These are phyloP conservation scores for Fusarium anguioides DNA, from an alignment of 2,329 filamentous ascomycete species.

Conservation along the genomic window DNA sequence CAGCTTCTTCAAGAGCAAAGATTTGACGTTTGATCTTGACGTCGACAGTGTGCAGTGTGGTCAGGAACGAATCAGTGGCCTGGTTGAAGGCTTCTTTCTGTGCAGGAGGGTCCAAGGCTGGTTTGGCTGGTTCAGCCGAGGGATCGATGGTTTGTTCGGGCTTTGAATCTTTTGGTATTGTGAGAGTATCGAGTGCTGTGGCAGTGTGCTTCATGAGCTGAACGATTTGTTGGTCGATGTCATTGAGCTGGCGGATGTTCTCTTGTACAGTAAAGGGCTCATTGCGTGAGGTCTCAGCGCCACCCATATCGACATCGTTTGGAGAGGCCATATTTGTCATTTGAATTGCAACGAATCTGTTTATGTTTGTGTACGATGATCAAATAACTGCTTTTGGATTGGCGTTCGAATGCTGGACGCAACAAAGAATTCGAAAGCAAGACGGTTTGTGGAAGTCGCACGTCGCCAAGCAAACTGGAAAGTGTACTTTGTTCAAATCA, in stretches of 20 bases:
- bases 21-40: conserved; percentile 75
- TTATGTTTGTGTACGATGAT: not conserved
- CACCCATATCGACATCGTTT: conserved; percentile 48
- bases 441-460: not conserved
- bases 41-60: conserved; percentile 77
- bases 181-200: conserved; percentile 58
- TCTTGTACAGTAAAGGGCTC: conserved; percentile 77
- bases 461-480: not conserved
- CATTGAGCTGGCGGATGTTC: conserved; percentile 82
- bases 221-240: conserved; percentile 73
- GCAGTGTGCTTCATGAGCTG: conserved; percentile 58
- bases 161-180: conserved; percentile 44
- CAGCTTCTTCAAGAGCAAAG: conserved; percentile 83
- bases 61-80: conserved; percentile 75
- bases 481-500: too few relatives aligned
- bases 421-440: not conserved
- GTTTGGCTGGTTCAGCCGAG: conserved; percentile 32
- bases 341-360: not conserved
- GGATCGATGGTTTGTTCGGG: conserved; percentile 15
- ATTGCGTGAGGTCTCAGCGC: conserved; percentile 45
- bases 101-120: conserved; percentile 56
- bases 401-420: not conserved
- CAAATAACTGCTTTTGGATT: not conserved
- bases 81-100: conserved; percentile 68
- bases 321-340: conserved; percentile 47